A percentile compares a stretch with the other conserved stretches of the same genome.
Evolutionary conservation across 2,329 filamentous ascomycete species (phyloP).

Genomic region (Nakataea oryzae): DNA sequence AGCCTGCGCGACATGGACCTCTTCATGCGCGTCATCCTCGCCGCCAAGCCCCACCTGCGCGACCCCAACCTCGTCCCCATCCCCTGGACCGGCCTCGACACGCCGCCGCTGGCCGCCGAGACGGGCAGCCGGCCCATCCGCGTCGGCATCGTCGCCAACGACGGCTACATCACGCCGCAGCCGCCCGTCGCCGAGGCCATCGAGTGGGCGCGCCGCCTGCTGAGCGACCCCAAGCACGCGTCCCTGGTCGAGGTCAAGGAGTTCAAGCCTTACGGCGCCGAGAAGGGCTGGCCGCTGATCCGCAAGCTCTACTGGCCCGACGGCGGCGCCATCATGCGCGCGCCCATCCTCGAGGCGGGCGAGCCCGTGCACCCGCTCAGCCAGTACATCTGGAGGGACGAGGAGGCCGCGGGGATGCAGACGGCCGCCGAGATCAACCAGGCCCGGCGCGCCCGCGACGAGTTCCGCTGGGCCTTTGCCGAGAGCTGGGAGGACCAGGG

Average conservation of each 20-base stretch:
- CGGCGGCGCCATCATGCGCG: constrained; percentile 20
- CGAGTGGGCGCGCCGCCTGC: constrained; percentile 13
- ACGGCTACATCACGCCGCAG: constrained; percentile 54
- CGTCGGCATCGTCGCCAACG: constrained; percentile 54
- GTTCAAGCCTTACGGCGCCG: constrained; percentile 20
- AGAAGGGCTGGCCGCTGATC: constrained; percentile 20
- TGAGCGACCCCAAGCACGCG: constrained; percentile 18
- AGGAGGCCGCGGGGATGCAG: constrained; percentile 11
- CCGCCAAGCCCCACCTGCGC: constrained; percentile 40
- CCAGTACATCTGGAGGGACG: constrained; percentile 25
- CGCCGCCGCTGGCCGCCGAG: constrained; percentile 19
- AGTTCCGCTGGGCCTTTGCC: constrained; percentile 20
- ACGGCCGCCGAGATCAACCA: constrained; percentile 13
- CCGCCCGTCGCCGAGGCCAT: constrained; percentile 53
- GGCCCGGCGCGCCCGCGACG: constrained; percentile 13
- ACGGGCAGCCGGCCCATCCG: constrained; percentile 24
- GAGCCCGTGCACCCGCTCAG: constrained; percentile 35
- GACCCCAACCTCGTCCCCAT: constrained; percentile 50
- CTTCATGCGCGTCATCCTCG: constrained; percentile 42
- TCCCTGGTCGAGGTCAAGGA: constrained; percentile 20
- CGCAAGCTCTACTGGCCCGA: constrained; percentile 35
- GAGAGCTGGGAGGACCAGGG: constrained; percentile 22
- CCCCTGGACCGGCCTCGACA: constrained; percentile 34
- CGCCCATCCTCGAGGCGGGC: constrained; percentile 21
- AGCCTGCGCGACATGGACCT: constrained; percentile 43